These are phyloP conservation scores for Mycena floridula DNA, from an alignment of 768 basidiomycete genomes.

Conservation along the genomic window DNA sequence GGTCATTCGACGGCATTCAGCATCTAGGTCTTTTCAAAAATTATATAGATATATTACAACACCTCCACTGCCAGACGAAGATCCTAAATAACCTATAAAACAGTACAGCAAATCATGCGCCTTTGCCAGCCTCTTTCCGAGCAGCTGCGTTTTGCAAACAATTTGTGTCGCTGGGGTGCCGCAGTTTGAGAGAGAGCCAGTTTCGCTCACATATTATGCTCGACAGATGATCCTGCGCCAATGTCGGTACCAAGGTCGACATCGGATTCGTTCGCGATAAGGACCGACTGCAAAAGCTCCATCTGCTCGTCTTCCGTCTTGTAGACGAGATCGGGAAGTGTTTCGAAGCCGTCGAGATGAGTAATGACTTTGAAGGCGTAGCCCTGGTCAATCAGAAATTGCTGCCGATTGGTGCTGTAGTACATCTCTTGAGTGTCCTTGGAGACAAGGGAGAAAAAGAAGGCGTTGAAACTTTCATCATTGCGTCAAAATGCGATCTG, in stretches of 20 bases:
- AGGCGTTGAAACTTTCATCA: conserved; percentile 80
- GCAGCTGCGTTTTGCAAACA: not conserved
- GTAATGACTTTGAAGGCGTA: conserved; percentile 85
- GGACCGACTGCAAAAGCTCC: conserved; percentile 57
- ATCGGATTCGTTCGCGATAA: not conserved
- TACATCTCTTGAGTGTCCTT: conserved; percentile 82
- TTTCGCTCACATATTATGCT: no score
- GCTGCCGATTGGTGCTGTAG: conserved; percentile 76
- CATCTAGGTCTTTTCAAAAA: no score
- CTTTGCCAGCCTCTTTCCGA: not conserved
- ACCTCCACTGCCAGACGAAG: not conserved
- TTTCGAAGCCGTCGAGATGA: conserved; percentile 67
- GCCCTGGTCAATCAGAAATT: conserved; percentile 76
- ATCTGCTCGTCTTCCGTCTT: conserved; percentile 63
- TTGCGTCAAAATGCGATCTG: conserved; percentile 78
- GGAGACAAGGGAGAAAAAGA: conserved; percentile 78
- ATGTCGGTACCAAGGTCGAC: not conserved
- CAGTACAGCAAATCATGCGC: not conserved
- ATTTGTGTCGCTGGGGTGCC: no score
- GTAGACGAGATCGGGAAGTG: conserved; percentile 61
- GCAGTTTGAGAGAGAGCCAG: no score
- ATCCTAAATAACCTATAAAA: not conserved
- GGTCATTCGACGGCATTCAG: no score
- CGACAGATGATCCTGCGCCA: not conserved
- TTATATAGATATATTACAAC: not conserved